phyloP scores from a whole-genome alignment of 1,139 yeast species.

The Yamadazyma pseudoaaseri region DNA sequence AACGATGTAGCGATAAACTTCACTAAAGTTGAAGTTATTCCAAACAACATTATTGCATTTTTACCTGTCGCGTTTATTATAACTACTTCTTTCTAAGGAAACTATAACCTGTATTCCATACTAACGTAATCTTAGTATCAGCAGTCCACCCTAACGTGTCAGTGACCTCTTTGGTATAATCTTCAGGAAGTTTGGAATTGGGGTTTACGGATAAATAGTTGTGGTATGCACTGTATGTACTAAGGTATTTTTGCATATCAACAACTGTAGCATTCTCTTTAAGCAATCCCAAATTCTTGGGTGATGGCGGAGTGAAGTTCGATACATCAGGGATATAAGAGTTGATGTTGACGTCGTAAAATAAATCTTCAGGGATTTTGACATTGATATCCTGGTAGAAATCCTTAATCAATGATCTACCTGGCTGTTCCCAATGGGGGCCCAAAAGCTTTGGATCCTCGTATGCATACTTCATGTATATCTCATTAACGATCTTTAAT shows the following conservation, averaged over 20 bases:
- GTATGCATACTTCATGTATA: slow-evolving; percentile 36
- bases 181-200: slow-evolving; percentile 22
- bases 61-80: neutral
- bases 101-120: slow-evolving; percentile 43
- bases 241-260: slow-evolving; percentile 29
- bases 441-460: slow-evolving; percentile 37
- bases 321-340: slow-evolving; percentile 23
- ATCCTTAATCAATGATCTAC: slow-evolving; percentile 32
- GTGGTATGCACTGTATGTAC: slow-evolving; percentile 41
- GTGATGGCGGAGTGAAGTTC: slow-evolving; percentile 15
- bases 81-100: slow-evolving; percentile 14
- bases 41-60: slow-evolving; percentile 1
- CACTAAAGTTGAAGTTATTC: slow-evolving; percentile 5
- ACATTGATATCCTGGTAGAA: slow-evolving; percentile 28
- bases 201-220: slow-evolving; percentile 30
- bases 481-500: slow-evolving; percentile 21
- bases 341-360: slow-evolving; percentile 25
- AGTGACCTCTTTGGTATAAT: slow-evolving; percentile 25
- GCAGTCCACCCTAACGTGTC: slow-evolving; percentile 15
- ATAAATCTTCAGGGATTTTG: slow-evolving; percentile 30
- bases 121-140: slow-evolving; percentile 29
- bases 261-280: slow-evolving; percentile 21
- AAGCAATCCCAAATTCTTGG: slow-evolving; percentile 23
- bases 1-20: slow-evolving; percentile 22
- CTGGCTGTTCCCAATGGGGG: slow-evolving; percentile 49